Evolutionary conservation across 805 yeast genomes (phyloP), one percentile per base, ranked within the genome.

Genomic region (Nakazawaea ambrosiae): DNA sequence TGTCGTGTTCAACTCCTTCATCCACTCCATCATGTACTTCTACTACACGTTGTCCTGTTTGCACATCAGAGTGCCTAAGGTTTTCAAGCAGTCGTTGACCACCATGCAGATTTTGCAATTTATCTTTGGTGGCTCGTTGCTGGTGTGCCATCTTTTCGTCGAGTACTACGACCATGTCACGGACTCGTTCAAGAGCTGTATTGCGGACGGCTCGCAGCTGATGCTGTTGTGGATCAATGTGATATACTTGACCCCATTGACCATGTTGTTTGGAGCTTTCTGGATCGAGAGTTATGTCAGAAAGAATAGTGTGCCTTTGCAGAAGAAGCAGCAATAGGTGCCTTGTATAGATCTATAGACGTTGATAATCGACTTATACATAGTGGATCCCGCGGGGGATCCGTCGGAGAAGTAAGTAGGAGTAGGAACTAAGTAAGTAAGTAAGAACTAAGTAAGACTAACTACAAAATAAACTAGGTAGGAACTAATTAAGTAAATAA

Each of bases 1-100:
- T 58, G 86, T 80, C 31, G 84, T 76, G 19, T 81, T 81, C 72
- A 81, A 81, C 65, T 79, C 86, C n/a, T 73, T 81, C 53, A 80
- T 81, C 51, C 88, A 81, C 62, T 64, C 82, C 19, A 67, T 81
- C 54, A 81, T 81, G 88, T 81, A 81, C 65, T 67, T 74, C 40
- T 81, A 81, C 61, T 81, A 73, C 62, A 62, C 79, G 3, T 64
- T 81, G 46, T 64, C 79, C 8, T 72, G 83, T 43, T 58, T 80
- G 44, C 66, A 74, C 45, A 63, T 80, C 45, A 60, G 63, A 32
- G 78, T 80, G 14, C 87, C 87, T 5, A 60, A 51, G 31, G 43
- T 66, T 16, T 63, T 75, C 57, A 81, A 81, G 57, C 68, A 77
- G 44, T 55, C 68, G 1, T 67, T 81, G 48, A 81, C 88, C 14